Percentiles rank a stretch among this genome's conserved stretches.
phyloP scores from a whole-genome alignment of 2,329 filamentous ascomycete genomes.

The Boeremia exigua region DNA sequence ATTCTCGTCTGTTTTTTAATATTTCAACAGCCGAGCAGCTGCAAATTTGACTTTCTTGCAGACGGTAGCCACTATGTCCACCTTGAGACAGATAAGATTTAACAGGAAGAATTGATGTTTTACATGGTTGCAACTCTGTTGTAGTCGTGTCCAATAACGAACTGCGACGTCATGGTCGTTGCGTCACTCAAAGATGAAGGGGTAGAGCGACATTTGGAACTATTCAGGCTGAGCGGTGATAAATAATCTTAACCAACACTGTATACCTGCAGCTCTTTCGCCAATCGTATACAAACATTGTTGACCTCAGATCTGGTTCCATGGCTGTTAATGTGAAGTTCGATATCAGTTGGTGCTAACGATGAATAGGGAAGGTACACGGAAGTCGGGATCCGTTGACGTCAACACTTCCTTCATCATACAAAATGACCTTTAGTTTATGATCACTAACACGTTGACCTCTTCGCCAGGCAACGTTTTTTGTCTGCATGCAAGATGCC shows the following conservation, averaged over 20 bases:
- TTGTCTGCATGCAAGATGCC: slow-evolving; percentile 6
- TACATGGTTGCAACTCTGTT: background rate
- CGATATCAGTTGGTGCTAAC: background rate
- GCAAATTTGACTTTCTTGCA: slow-evolving; percentile 2
- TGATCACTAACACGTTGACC: background rate
- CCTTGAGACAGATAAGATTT: background rate
- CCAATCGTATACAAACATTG: too few relatives aligned
- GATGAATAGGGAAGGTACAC: background rate
- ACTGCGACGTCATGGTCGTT: background rate
- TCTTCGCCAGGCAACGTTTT: background rate
- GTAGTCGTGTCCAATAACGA: too few relatives aligned
- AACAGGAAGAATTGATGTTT: background rate
- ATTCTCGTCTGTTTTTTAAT: too few relatives aligned
- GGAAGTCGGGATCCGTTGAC: slow-evolving; percentile 7
- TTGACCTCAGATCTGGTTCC: too few relatives aligned
- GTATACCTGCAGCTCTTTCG: too few relatives aligned
- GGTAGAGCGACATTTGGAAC: too few relatives aligned
- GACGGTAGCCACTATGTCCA: slow-evolving; percentile 2
- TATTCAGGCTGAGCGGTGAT: too few relatives aligned
- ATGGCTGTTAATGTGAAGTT: background rate
- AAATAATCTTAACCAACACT: too few relatives aligned
- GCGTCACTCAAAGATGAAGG: background rate
- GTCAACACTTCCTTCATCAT: slow-evolving; percentile 6
- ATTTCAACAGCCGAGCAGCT: too few relatives aligned
- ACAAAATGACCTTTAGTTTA: background rate